These are phyloP conservation scores for Gloeophyllum trabeum DNA, from an alignment of 768 basidiomycete genomes.

Conservation along the genomic window DNA sequence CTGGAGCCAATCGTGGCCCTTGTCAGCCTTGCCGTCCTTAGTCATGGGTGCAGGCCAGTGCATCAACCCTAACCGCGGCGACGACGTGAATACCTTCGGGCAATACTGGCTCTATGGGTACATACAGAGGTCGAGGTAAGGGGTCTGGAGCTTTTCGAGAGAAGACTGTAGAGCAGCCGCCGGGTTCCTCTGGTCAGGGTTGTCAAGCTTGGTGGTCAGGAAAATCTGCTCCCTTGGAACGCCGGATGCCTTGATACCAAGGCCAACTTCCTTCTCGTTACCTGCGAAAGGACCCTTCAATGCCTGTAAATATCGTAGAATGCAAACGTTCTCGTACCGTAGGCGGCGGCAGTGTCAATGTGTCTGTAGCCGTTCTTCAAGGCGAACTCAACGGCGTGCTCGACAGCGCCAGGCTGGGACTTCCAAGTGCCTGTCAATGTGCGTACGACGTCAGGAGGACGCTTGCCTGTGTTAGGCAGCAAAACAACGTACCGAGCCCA, in stretches of 20 bases:
- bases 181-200: conserved; percentile 47
- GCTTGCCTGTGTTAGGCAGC: background rate
- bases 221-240: conserved; percentile 67
- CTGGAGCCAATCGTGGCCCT: conserved; percentile 50
- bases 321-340: conserved; percentile 20
- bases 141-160: conserved; percentile 55
- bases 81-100: background rate
- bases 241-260: conserved; percentile 68
- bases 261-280: conserved; percentile 76
- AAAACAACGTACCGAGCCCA: conserved; percentile 38
- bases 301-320: background rate
- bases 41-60: conserved; percentile 80
- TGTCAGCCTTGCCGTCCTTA: conserved; percentile 39
- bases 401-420: conserved; percentile 57
- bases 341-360: conserved; percentile 61
- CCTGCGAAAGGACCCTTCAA: conserved; percentile 8
- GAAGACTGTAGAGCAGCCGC: conserved; percentile 56
- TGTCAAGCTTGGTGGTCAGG: conserved; percentile 67
- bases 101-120: conserved; percentile 4
- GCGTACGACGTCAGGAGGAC: background rate
- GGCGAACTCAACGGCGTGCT: conserved; percentile 64
- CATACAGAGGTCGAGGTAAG: conserved; percentile 74
- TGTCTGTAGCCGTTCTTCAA: conserved; percentile 65
- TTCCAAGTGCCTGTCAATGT: conserved; percentile 61
- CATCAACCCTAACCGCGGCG: conserved; percentile 46